Evolutionary conservation across 129 eudicot species (phyloP).

Genomic region (Solidago caesia): DNA sequence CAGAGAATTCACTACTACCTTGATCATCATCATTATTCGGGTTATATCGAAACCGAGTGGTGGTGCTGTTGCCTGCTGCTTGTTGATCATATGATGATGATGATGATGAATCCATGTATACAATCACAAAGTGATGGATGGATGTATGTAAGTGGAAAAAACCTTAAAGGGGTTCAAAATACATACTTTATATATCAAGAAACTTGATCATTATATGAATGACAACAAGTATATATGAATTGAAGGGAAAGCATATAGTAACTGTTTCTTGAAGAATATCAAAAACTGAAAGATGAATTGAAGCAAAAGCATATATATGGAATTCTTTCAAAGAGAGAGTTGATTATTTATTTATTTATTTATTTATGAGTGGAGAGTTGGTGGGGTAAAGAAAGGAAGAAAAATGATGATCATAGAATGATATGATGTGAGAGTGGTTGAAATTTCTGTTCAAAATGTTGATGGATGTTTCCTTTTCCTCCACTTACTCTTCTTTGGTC

Average conservation of each 20-base stretch:
- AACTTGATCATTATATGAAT: slow-evolving; percentile 1
- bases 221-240: slow-evolving; percentile 17
- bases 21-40: slow-evolving; percentile 27
- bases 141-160: no score
- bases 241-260: slow-evolving; percentile 25
- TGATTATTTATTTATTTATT: not conserved
- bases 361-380: slow-evolving; percentile 29
- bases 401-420: slow-evolving; percentile 37
- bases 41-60: slow-evolving; percentile 42
- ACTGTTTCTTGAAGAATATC: slow-evolving; percentile 25
- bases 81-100: slow-evolving; percentile 45
- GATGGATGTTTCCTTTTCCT: slow-evolving; percentile 20
- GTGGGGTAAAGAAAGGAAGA: slow-evolving; percentile 41
- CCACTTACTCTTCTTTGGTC: slow-evolving; percentile 20
- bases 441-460: slow-evolving; percentile 30
- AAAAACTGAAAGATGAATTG: slow-evolving; percentile 16
- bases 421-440: slow-evolving; percentile 43
- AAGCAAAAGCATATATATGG: slow-evolving; percentile 24
- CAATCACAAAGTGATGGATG: no score
- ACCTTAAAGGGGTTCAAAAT: not conserved
- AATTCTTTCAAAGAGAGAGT: slow-evolving; percentile 23
- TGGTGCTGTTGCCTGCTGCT: no score
- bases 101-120: slow-evolving; percentile 51
- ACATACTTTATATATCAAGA: slow-evolving; percentile 4
- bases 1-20: slow-evolving; percentile 46